Conservation (phyloP, 805 yeast genomes). For the Ogataea ramenticola region DNA sequence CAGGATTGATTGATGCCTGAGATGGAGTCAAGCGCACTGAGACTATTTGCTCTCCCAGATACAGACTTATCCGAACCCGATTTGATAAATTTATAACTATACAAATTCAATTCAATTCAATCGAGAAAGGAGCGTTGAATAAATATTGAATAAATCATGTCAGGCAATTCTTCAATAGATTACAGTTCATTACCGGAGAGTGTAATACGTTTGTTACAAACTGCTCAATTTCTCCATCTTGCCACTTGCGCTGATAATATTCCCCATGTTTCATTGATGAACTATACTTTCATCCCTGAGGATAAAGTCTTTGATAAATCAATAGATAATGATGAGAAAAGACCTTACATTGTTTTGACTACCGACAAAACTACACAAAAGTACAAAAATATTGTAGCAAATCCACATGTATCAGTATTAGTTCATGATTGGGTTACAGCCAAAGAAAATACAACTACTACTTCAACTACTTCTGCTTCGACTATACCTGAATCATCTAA, state of each 20-base stretch:
- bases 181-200: slow-evolving; percentile 22
- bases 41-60: too few relatives aligned
- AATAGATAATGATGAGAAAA: slow-evolving; percentile 22
- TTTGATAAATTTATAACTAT: too few relatives aligned
- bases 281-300: slow-evolving; percentile 60
- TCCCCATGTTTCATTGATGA: slow-evolving; percentile 91
- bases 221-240: slow-evolving; percentile 69
- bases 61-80: too few relatives aligned
- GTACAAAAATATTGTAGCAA: slow-evolving; percentile 56
- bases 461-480: slow-evolving; percentile 15
- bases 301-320: slow-evolving; percentile 22
- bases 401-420: slow-evolving; percentile 74
- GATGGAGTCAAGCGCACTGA: too few relatives aligned
- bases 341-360: slow-evolving; percentile 62
- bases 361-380: slow-evolving; percentile 69
- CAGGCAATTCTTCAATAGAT: neutral
- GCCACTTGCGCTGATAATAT: slow-evolving; percentile 64
- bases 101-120: too few relatives aligned
- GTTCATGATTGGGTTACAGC: slow-evolving; percentile 89
- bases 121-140: too few relatives aligned
- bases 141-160: too few relatives aligned
- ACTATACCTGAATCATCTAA: slow-evolving; percentile 27
- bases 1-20: too few relatives aligned
- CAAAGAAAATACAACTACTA: slow-evolving; percentile 24
- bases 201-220: slow-evolving; percentile 40